Evolutionary conservation across 1,284 basidiomycete genomes (phyloP).

Genomic region (Athelia sp.): DNA sequence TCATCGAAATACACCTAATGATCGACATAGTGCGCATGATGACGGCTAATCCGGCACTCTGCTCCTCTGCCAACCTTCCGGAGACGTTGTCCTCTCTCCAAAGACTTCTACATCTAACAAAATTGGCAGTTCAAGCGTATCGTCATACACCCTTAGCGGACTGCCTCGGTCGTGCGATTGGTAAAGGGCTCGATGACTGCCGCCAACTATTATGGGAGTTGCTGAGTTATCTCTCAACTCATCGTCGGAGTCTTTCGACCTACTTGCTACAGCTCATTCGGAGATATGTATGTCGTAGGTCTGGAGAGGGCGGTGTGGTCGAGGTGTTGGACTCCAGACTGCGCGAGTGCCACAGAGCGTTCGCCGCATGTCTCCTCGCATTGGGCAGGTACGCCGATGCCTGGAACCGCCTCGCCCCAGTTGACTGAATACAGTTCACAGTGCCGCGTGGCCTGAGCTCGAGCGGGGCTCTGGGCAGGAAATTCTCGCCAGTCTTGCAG

Average conservation of each 20-base stretch:
- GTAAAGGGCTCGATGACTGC: neutral
- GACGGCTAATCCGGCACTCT: too few species aligned
- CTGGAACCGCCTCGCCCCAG: neutral
- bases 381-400: neutral
- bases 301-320: neutral
- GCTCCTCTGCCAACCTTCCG: too few species aligned
- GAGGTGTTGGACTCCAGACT: neutral
- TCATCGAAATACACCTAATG: too few species aligned
- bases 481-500: neutral
- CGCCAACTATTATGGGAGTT: neutral
- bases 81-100: neutral
- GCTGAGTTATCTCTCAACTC: neutral
- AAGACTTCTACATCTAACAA: neutral
- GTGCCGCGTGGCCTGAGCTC: neutral
- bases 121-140: neutral
- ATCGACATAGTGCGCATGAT: too few species aligned
- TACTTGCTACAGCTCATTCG: neutral
- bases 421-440: neutral
- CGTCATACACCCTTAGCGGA: neutral
- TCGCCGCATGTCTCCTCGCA: neutral
- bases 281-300: neutral
- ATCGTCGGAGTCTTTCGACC: neutral
- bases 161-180: neutral
- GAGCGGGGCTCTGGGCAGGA: neutral
- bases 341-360: neutral